Base-by-base conservation (phyloP, 1,284 basidiomycete species). In the Erythrobasidium hasegawianum region DNA sequence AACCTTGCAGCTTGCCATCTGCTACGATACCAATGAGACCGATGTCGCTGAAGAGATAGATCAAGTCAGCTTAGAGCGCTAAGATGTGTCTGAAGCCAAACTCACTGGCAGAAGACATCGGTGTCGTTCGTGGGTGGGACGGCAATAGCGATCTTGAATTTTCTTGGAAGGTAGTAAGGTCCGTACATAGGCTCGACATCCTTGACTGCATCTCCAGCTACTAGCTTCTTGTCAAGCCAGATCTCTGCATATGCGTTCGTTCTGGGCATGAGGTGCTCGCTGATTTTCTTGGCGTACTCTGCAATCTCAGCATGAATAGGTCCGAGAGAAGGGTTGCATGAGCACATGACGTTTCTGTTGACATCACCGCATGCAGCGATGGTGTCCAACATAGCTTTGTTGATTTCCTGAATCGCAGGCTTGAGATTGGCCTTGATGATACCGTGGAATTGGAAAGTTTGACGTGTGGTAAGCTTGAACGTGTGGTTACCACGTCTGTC, bases 361-460 rank as follows among this genome's bases (percentile, higher is more conserved):
- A 98, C 96, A 77, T 99, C 95, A 77, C 95, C 96, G 75, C 96
- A 98, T 27, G 96, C 95, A 54, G 95, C 95, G 69, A 98, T 86
- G 3, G 96, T 98, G 80, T 98, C 96, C 69, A 99, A 82, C 73
- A 97, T 77, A 33, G 84, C 86, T 68, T 87, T 84, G 81, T 98
- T 99, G 79, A 98, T 97, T 66, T 87, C 90, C 80, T 96, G 92
- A 76, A 99, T 97, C 20, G 93, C 89, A 45, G 88, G 86, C 81
- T 98, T 98, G 77, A 98, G 80, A 78, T 98, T 90, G 71, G 84
- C 84, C 83, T 99, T 99, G 81, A 98, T 88, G 72, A 99, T 88
- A 69, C 95, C 95, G 79, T 99, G 95, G 84, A 97, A 98, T 81
- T 99, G 95, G 86, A 97, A 97, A n/a, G 96, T 98, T 80, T 94